phyloP scores from a whole-genome alignment of 441 rosid species.

The Geranium incanum region DNA sequence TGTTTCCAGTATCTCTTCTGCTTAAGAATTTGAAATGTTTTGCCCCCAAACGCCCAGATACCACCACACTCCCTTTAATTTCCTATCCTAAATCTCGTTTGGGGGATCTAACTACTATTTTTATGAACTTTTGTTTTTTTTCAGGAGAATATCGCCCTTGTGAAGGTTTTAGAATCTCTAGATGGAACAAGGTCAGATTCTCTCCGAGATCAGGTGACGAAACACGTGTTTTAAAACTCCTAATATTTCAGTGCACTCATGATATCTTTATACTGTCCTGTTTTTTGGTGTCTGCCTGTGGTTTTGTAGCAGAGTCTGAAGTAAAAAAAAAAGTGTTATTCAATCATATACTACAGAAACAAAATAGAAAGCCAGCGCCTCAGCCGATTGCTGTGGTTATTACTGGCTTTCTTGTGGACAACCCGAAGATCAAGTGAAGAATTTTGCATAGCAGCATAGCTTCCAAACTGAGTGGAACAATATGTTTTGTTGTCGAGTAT shows the following conservation, averaged over 20 bases:
- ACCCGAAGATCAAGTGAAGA: background rate
- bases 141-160: constrained; percentile 20
- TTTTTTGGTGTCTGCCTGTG: background rate
- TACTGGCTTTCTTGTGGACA: constrained; percentile 18
- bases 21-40: constrained; percentile 3
- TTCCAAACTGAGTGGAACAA: no score
- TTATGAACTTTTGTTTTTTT: constrained; percentile 16
- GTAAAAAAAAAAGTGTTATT: no score
- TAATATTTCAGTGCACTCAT: constrained; percentile 25
- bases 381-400: constrained; percentile 18
- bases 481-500: no score
- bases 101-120: constrained; percentile 20
- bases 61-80: constrained; percentile 20
- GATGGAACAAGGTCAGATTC: constrained; percentile 70
- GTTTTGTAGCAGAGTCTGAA: constrained; percentile 21
- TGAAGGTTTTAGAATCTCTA: constrained; percentile 30
- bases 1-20: no score
- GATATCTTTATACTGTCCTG: constrained; percentile 36
- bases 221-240: constrained; percentile 50
- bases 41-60: constrained; percentile 30
- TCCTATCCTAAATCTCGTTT: background rate
- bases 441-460: background rate
- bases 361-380: constrained; percentile 24
- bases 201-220: constrained; percentile 47
- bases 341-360: constrained; percentile 16